Base-by-base conservation (phyloP, 2,329 filamentous ascomycete species). In the Trichophyton rubrum region DNA sequence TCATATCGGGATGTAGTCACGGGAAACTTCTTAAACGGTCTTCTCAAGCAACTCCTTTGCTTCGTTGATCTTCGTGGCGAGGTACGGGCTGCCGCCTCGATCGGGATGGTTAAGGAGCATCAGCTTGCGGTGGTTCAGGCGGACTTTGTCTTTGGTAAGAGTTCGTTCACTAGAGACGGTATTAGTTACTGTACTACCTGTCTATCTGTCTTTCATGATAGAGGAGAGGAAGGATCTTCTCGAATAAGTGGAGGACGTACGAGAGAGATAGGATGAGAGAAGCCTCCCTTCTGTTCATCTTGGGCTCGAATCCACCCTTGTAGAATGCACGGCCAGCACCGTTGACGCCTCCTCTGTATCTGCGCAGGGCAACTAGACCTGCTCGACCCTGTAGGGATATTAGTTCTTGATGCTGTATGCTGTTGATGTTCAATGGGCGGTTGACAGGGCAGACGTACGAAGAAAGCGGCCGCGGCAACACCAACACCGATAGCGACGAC, bases 101-200 rank as follows among this genome's bases (percentile, higher is more conserved):
- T 99, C 93, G 65, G 93, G 93, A 75, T 99, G 93, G 80, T 99
- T 99, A 66, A 96, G 80, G 61, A 99, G 84, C 92, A 99, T 99
- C 66, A 97, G 84, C 60, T 86, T 90, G 65, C 93, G 87, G 77
- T 99, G 93, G 68, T 91, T 90, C 78, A 96, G 96, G 72, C 93
- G 89, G 68, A 99, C 80, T 72, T 95, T 93, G 55, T 97, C 92
- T 76, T 95, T 95, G 62, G 86, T 93, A 64, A 96, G 73, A 67
- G 85, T 84, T 64, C 90, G 84, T 77, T 99, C 93, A 65, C 91
- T 97, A 64, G 13, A 20, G 3, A 11, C 6, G 1, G 24, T 55
- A n/a, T 43, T 58, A 58, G 56, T 35, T 55, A 24, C 5, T 35
- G 11, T 4, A 15, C 45, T 35, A 27, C 7, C 27, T 27, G 27